A percentile compares a stretch with the other conserved stretches of the same genome.
Evolutionary conservation across 192 early-diverging fungal species (phyloP).

Genomic region (Tieghemiomyces parasiticus): DNA sequence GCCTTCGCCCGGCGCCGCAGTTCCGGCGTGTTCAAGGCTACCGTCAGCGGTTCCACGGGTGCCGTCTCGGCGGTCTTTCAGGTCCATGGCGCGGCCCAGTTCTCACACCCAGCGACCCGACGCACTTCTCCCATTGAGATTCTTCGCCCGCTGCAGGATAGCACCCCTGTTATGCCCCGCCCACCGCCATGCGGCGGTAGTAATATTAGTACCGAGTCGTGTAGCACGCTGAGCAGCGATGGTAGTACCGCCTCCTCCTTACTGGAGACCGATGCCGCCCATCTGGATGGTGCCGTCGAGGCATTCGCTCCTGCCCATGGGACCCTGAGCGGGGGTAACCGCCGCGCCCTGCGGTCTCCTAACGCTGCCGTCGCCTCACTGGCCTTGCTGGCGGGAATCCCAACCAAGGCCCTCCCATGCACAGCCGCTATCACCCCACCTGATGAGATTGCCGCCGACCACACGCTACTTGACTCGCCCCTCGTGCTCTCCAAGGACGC

Average conservation of each 20-base stretch:
- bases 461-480: background rate
- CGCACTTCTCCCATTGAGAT: background rate
- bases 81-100: background rate
- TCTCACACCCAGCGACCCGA: background rate
- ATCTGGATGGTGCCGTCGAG: background rate
- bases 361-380: background rate
- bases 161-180: background rate
- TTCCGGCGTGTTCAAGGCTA: slow-evolving; percentile 1
- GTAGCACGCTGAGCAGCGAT: background rate
- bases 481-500: slow-evolving; percentile 1
- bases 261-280: background rate
- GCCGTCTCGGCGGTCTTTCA: background rate
- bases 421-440: background rate
- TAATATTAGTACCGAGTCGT: background rate
- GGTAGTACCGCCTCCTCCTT: background rate
- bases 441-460: background rate
- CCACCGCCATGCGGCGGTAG: background rate
- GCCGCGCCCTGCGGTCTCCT: no score
- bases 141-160: background rate
- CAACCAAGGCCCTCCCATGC: background rate
- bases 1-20: background rate
- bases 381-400: background rate
- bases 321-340: background rate
- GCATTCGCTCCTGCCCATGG: background rate
- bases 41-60: background rate